Evolutionary conservation across 495 filamentous ascomycete genomes (phyloP), one percentile per base, ranked within the genome.

Genomic region (Daldinia bambusicola): DNA sequence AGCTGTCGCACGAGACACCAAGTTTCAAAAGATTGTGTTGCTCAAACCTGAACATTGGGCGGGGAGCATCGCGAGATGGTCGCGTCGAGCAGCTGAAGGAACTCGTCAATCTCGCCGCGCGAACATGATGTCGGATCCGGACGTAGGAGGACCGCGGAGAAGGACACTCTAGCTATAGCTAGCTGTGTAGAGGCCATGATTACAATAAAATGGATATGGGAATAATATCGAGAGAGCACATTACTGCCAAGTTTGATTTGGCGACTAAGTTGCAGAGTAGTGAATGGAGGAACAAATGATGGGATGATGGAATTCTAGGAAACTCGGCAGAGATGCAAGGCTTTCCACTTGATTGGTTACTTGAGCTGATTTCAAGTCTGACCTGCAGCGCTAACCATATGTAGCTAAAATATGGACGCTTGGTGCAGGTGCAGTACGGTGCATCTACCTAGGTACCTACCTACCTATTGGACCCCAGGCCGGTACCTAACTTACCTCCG

Each of bases 41-140:
- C 80, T 92, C 93, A 94, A 93, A 97, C 94, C 94, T 97, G 94
- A 85, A 97, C 91, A 83, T 97, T 96, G 83, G 83, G 77, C 63
- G 89, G 84, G 71, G 92, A 92, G 87, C 93, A 95, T 81, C 90
- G 88, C 79, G 85, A 83, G 74, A 93, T 79, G 62, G 86, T 87
- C 76, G 85, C 81, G 74, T 91, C 88, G 67, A 97, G 84, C 55
- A 87, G 81, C 63, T 80, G 72, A 78, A 94, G 89, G 74, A 95
- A 92, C 40, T 84, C 76, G 63, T 88, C 81, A 83, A 96, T 91
- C 60, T 93, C 90, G 75, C 91, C 86, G 77, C 88, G 86, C 26
- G 90, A 77, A 30, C 93, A 86, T 6, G 91, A 84, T 6, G 83
- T 83, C 16, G 92, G 92, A 81, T 97, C 92, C 16, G 92, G 87